These are phyloP conservation scores for Paraphaeosphaeria sporulosa DNA, from an alignment of 2,329 filamentous ascomycete species.

Conservation along the genomic window DNA sequence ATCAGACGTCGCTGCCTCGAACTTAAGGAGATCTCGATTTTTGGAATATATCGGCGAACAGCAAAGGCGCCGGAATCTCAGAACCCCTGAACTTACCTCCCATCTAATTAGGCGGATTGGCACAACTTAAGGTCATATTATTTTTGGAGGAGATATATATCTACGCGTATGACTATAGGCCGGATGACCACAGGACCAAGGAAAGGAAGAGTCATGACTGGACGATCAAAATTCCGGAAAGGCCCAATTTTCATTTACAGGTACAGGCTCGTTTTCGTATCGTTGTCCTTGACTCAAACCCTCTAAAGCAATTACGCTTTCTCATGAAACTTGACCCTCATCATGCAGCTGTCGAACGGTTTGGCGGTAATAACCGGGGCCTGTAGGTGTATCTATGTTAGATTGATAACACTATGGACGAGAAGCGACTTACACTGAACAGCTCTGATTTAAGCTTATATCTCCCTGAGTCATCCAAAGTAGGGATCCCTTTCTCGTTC, in stretches of 20 bases:
- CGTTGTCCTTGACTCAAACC: too few species aligned
- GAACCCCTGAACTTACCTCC: too few species aligned
- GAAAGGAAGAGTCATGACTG: neutral
- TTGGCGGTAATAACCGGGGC: conserved; percentile 41
- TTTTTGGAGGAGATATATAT: too few species aligned
- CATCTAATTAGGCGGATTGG: too few species aligned
- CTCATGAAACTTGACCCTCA: conserved; percentile 33
- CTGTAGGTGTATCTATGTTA: conserved; percentile 26
- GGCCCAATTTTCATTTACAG: too few species aligned
- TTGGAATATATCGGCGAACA: too few species aligned
- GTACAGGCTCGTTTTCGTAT: too few species aligned
- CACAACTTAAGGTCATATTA: too few species aligned
- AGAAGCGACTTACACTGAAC: conserved; percentile 39
- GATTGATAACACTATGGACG: neutral
- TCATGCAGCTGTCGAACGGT: conserved; percentile 40
- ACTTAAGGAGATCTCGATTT: too few species aligned
- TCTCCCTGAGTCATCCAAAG: conserved; percentile 37
- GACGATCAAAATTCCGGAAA: neutral
- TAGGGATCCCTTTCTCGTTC: conserved; percentile 33
- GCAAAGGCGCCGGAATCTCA: too few species aligned
- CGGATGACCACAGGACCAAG: neutral
- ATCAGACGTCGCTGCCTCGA: too few species aligned
- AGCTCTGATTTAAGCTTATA: conserved; percentile 41
- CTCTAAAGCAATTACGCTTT: neutral
- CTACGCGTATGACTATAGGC: neutral